These are phyloP conservation scores for Scedosporium dehoogii DNA, from an alignment of 2,329 filamentous ascomycete species.

Conservation along the genomic window DNA sequence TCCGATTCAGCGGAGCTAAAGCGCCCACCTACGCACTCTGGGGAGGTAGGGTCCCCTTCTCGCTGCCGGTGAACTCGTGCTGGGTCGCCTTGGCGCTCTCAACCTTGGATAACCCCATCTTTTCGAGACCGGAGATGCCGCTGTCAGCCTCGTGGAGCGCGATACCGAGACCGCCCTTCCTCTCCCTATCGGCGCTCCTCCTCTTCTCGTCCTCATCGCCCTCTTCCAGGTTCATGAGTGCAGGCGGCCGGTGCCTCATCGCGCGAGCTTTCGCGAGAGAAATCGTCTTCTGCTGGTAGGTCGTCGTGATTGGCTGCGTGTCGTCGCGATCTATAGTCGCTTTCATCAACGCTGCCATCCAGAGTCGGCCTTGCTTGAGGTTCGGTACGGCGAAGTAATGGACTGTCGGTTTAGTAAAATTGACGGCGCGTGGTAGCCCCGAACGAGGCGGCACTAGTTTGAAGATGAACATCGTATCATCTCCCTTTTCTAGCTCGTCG, in stretches of 20 bases:
- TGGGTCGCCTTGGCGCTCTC: constrained; percentile 22
- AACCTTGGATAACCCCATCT: constrained; percentile 20
- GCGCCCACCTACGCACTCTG: constrained; percentile 14
- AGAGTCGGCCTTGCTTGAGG: constrained; percentile 75
- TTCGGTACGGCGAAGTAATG: constrained; percentile 97
- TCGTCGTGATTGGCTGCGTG: constrained; percentile 69
- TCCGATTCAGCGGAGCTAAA: neutral
- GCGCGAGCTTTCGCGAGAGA: constrained; percentile 78
- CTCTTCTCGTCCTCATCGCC: constrained; percentile 14
- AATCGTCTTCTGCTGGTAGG: constrained; percentile 95
- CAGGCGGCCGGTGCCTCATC: constrained; percentile 83
- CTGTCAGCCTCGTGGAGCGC: constrained; percentile 28
- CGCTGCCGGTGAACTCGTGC: constrained; percentile 21
- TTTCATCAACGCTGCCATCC: constrained; percentile 99
- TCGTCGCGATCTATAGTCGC: constrained; percentile 93
- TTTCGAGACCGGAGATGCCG: constrained; percentile 25
- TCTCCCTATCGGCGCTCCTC: constrained; percentile 1
- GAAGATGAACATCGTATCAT: constrained; percentile 86
- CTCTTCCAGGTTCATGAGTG: constrained; percentile 64
- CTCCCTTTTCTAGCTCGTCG: constrained; percentile 32
- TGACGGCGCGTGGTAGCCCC: constrained; percentile 81
- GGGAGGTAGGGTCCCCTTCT: constrained; percentile 16
- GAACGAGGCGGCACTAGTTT: constrained; percentile 88
- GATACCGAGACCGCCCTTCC: constrained; percentile 24
- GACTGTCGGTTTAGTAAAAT: constrained; percentile 93